These are phyloP conservation scores for Aspergillus sp. DNA, from an alignment of 2,329 filamentous ascomycete species.

Conservation along the genomic window DNA sequence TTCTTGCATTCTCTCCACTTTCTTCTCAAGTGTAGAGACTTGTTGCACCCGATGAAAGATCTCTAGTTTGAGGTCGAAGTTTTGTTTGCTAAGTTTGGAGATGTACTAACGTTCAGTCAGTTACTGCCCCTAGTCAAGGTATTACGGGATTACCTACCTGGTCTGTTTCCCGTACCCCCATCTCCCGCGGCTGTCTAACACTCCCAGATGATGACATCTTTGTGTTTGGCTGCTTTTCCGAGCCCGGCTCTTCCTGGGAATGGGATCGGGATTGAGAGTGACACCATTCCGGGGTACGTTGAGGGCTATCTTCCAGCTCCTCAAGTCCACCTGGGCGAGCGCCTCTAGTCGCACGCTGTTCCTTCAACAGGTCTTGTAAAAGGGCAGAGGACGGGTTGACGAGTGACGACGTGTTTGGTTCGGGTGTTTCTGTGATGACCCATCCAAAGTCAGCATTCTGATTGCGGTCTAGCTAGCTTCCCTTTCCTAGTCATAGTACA, in stretches of 20 bases:
- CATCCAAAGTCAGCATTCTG: conserved; percentile 16
- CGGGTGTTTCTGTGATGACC: conserved; percentile 33
- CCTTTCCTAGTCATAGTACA: conserved; percentile 7
- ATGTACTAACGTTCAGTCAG: conserved; percentile 42
- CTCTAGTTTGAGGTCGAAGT: conserved; percentile 50
- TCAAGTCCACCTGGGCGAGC: conserved; percentile 33
- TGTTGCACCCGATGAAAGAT: conserved; percentile 47
- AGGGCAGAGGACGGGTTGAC: conserved; percentile 47
- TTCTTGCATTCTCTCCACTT: conserved; percentile 42
- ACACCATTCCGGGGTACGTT: conserved; percentile 32
- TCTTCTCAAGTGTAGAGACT: conserved; percentile 40
- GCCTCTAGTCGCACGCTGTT: conserved; percentile 45
- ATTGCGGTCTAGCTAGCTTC: not conserved
- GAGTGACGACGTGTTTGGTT: conserved; percentile 34
- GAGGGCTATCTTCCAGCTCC: conserved; percentile 28
- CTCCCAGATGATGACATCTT: conserved; percentile 36
- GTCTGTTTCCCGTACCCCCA: conserved; percentile 50
- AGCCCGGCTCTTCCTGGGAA: conserved; percentile 37
- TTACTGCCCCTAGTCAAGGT: not conserved
- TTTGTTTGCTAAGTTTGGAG: conserved; percentile 49
- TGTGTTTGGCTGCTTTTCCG: conserved; percentile 41
- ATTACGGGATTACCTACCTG: conserved; percentile 35
- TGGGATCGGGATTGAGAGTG: conserved; percentile 26
- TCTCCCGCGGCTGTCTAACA: conserved; percentile 42
- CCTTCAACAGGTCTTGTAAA: conserved; percentile 46